A percentile compares a stretch with the other conserved stretches of the same genome.
These are phyloP conservation scores for Coniosporium apollinis DNA, from an alignment of 495 filamentous ascomycete species.

Conservation along the genomic window DNA sequence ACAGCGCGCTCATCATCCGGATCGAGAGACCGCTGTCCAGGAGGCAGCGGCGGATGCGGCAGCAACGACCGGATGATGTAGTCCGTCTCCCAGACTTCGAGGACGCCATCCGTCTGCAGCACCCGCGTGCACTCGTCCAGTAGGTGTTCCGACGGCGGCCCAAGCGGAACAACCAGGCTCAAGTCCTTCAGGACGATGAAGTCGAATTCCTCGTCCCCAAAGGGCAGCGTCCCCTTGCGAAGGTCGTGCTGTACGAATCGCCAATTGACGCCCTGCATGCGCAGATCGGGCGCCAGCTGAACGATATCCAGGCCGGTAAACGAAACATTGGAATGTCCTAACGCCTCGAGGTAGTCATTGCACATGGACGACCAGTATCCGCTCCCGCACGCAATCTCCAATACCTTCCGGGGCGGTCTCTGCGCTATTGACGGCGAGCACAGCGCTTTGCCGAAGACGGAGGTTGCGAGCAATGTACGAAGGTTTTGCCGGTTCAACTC, in stretches of 20 bases:
- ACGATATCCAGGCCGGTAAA: slow-evolving; percentile 81
- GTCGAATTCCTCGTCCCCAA: slow-evolving; percentile 72
- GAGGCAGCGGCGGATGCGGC: slow-evolving; percentile 50
- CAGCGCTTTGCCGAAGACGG: slow-evolving; percentile 64
- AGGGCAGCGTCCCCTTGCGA: slow-evolving; percentile 57
- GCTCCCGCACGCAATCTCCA: slow-evolving; percentile 80
- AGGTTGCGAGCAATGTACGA: slow-evolving; percentile 61
- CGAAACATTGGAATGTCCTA: slow-evolving; percentile 31
- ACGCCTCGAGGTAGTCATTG: slow-evolving; percentile 52
- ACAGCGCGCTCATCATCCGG: slow-evolving; percentile 46
- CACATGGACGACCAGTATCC: slow-evolving; percentile 81
- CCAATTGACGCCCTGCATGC: slow-evolving; percentile 66
- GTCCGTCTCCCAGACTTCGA: slow-evolving; percentile 82
- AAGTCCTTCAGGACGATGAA: slow-evolving; percentile 83
- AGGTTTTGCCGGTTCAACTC: slow-evolving; percentile 81
- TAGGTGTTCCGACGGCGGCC: slow-evolving; percentile 45
- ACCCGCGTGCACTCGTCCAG: slow-evolving; percentile 66
- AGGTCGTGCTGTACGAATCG: slow-evolving; percentile 77
- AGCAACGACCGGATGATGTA: slow-evolving; percentile 59
- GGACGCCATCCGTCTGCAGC: slow-evolving; percentile 56
- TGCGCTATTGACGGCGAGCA: slow-evolving; percentile 49
- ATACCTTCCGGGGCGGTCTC: slow-evolving; percentile 54
- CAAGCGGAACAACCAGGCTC: slow-evolving; percentile 43
- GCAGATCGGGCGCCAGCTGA: slow-evolving; percentile 53
- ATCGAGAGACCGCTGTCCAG: slow-evolving; percentile 30